Evolutionary conservation across 768 basidiomycete genomes (phyloP).

Genomic region (Boletus barrowsii): DNA sequence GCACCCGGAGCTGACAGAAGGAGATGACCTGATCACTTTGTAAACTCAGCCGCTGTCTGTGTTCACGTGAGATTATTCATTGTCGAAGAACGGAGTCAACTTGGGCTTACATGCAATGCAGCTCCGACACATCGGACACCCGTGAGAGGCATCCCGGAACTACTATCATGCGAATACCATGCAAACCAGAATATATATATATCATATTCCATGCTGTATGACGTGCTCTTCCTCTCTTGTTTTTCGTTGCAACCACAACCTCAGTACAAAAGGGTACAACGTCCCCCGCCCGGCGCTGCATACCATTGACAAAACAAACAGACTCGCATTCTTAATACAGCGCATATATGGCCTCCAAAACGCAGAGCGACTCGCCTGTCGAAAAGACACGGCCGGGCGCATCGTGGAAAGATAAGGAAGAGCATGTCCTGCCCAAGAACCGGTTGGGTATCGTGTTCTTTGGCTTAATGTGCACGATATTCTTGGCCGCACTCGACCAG

Average conservation of each 20-base stretch:
- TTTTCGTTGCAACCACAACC: neutral
- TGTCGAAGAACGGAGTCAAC: neutral
- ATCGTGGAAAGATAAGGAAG: slow-evolving; percentile 54
- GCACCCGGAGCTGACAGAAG: neutral
- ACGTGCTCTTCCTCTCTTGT: neutral
- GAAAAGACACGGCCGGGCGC: slow-evolving; percentile 40
- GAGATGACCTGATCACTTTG: neutral
- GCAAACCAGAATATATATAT: neutral
- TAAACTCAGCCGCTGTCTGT: neutral
- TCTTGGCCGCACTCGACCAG: slow-evolving; percentile 57
- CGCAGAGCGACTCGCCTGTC: neutral
- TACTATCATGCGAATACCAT: neutral
- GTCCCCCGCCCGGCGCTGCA: too few species aligned
- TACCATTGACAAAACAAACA: too few species aligned
- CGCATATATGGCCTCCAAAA: slow-evolving; percentile 8
- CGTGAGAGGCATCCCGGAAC: neutral
- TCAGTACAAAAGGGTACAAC: neutral
- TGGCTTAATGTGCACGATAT: slow-evolving; percentile 30
- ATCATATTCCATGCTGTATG: neutral
- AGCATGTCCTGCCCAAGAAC: slow-evolving; percentile 48
- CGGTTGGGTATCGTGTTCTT: slow-evolving; percentile 24
- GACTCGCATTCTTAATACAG: too few species aligned
- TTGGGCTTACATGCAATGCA: neutral
- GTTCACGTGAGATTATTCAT: neutral
- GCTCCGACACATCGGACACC: neutral